Evolutionary conservation across 1,284 basidiomycete species (phyloP).

Genomic region (Cryptococcus sp.): DNA sequence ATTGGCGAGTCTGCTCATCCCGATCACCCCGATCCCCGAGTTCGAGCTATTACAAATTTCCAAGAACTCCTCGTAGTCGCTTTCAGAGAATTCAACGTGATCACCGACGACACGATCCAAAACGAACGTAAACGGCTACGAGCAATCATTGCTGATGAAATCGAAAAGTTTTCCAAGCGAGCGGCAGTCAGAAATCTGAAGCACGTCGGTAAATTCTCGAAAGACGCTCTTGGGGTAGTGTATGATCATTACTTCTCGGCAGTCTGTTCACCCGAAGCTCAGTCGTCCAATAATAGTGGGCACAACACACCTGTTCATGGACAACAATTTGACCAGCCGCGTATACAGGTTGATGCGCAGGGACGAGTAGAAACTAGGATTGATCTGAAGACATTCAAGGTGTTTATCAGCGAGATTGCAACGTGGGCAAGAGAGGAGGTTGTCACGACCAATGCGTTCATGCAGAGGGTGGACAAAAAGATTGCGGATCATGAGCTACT

Average conservation of each 20-base stretch:
- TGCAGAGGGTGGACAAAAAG: slow-evolving; percentile 56
- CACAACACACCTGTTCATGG: slow-evolving; percentile 14
- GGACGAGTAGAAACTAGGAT: slow-evolving; percentile 88
- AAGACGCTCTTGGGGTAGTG: slow-evolving; percentile 82
- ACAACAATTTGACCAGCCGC: slow-evolving; percentile 37
- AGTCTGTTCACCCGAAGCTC: slow-evolving; percentile 62
- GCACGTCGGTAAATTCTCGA: slow-evolving; percentile 73
- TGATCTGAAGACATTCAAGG: slow-evolving; percentile 75
- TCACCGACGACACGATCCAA: slow-evolving; percentile 92
- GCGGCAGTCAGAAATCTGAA: slow-evolving; percentile 85
- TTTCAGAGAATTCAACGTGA: slow-evolving; percentile 94
- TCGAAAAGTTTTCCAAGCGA: slow-evolving; percentile 95
- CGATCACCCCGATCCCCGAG: slow-evolving; percentile 76
- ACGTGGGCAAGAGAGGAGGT: slow-evolving; percentile 97
- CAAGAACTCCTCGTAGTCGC: slow-evolving; percentile 94
- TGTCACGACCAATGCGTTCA: slow-evolving; percentile 85
- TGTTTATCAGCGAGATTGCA: slow-evolving; percentile 86
- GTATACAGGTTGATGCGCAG: slow-evolving; percentile 44
- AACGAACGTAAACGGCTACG: slow-evolving; percentile 82
- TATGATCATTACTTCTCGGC: slow-evolving; percentile 89
- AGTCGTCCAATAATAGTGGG: slow-evolving; percentile 1
- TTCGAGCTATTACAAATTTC: slow-evolving; percentile 94
- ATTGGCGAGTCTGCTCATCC: slow-evolving; percentile 95
- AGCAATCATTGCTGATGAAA: slow-evolving; percentile 84
- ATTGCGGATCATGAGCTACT: slow-evolving; percentile 53